Evolutionary conservation across 2,329 filamentous ascomycete genomes (phyloP).

Genomic region (Calycina marina): DNA sequence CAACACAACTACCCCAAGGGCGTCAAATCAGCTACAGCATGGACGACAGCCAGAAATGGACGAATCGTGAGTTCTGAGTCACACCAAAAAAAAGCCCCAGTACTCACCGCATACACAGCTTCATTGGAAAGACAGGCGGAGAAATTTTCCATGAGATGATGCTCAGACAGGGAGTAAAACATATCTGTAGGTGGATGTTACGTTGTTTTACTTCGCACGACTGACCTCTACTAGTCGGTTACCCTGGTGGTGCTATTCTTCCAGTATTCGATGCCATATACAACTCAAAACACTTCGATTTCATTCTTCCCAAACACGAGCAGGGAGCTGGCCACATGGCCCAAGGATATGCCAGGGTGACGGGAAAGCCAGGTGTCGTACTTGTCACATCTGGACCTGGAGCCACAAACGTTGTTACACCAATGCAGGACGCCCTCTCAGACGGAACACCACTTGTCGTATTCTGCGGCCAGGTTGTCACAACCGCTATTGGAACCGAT

Average conservation of each 20-base stretch:
- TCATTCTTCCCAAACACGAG: slow-evolving; percentile 89
- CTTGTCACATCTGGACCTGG: slow-evolving; percentile 93
- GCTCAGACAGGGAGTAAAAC: slow-evolving; percentile 80
- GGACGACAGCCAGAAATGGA: slow-evolving; percentile 51
- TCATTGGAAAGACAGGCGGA: slow-evolving; percentile 89
- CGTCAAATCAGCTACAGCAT: slow-evolving; percentile 44
- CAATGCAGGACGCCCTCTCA: slow-evolving; percentile 89
- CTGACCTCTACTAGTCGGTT: slow-evolving; percentile 44
- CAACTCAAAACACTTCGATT: slow-evolving; percentile 94
- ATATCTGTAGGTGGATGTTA: too few species aligned
- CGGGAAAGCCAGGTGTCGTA: slow-evolving; percentile 87
- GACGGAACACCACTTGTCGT: slow-evolving; percentile 95
- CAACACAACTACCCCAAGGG: slow-evolving; percentile 30
- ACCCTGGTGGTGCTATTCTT: slow-evolving; percentile 90
- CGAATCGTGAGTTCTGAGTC: slow-evolving; percentile 51
- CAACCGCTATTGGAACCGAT: slow-evolving; percentile 81
- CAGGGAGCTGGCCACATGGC: slow-evolving; percentile 99
- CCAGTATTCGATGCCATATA: slow-evolving; percentile 98
- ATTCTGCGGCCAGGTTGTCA: slow-evolving; percentile 86
- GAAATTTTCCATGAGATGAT: slow-evolving; percentile 99
- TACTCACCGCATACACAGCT: slow-evolving; percentile 32
- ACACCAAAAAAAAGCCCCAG: slow-evolving; percentile 5
- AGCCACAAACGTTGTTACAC: slow-evolving; percentile 91
- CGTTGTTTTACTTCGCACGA: slow-evolving; percentile 29
- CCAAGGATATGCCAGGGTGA: slow-evolving; percentile 87